Evolutionary conservation across 2,329 filamentous ascomycete species (phyloP), one percentile per base, ranked within the genome.

Genomic region (Lasiodiplodia theobromae): DNA sequence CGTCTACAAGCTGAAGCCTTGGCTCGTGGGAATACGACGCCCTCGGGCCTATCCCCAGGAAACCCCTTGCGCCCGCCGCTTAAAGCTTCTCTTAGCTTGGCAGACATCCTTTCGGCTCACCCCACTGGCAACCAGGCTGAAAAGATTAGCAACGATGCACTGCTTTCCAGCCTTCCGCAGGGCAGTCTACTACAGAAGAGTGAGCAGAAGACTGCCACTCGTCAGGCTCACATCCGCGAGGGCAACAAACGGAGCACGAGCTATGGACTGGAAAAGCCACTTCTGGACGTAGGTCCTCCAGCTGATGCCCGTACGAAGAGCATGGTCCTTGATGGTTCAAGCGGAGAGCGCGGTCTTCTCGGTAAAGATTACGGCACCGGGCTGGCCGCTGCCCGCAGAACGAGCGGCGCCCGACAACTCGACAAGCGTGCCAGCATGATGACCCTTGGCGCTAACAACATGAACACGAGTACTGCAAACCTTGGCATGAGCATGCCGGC

Each of bases 1-100:
- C 87, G 92, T 31, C 83, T 96, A 1, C 91, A 94, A 76, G 88
- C 89, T 31, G 89, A 92, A 78, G 89, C 58, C 14, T 16, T 63
- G 23, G 58, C 58, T 31, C 89, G 7, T 86, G 87, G 34, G 67
- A 69, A 12, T 56, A 47, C 66, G 31, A 72, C 70, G n/a, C 37
- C 57, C 12, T 58, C 64, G 34, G 64, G 52, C 10, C 37, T 56
- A 14, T 51, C 66, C 18, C 54, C 57, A 16, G 58, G 51, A 18
- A 64, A 66, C 66, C 77, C 75, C 38, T 73, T 70, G 40, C 77
- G 76, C 2, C 77, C 75, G 3, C 75, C 77, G 3, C 75, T 84
- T 12, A 77, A 79, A 11, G 77, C 79, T 2, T 82, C 83, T 6
- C 81, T 87, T 68, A 88, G 85, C 72, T 82, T 92, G 79, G 89